Conservation (phyloP, 2,329 filamentous ascomycete genomes). For the Pseudohalonectria lignicola region DNA sequence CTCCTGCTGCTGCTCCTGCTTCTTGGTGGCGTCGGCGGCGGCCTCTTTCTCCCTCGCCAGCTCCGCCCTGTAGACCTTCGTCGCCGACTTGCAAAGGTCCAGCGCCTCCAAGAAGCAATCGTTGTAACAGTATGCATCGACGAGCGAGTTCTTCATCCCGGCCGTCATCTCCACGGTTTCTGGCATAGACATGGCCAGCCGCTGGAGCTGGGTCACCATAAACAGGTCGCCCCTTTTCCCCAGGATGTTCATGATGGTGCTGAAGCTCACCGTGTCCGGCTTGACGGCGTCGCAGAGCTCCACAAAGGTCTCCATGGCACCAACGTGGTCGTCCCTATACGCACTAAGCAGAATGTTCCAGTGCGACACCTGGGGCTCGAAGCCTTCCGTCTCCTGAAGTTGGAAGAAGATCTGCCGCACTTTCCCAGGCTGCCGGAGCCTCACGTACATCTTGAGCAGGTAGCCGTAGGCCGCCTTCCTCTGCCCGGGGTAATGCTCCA, state of each 20-base stretch:
- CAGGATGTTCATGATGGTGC: conserved; percentile 62
- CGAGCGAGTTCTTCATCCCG: conserved; percentile 51
- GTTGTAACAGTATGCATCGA: conserved; percentile 56
- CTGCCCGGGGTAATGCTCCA: conserved; percentile 16
- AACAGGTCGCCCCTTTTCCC: conserved; percentile 63
- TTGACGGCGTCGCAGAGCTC: conserved; percentile 36
- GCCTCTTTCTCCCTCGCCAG: neutral
- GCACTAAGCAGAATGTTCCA: conserved; percentile 75
- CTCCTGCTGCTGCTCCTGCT: neutral
- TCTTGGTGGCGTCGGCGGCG: neutral
- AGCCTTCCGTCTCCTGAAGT: conserved; percentile 42
- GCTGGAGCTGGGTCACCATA: conserved; percentile 53
- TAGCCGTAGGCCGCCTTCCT: conserved; percentile 34
- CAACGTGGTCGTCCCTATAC: conserved; percentile 56
- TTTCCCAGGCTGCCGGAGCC: conserved; percentile 50
- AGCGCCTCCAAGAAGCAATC: conserved; percentile 38
- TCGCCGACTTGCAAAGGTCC: neutral
- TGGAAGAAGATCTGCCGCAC: conserved; percentile 50
- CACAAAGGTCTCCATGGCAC: conserved; percentile 53
- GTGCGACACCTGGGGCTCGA: conserved; percentile 45
- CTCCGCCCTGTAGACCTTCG: neutral
- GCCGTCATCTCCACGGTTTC: conserved; percentile 37
- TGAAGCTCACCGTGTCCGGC: conserved; percentile 56
- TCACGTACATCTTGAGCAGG: conserved; percentile 61
- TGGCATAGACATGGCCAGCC: conserved; percentile 45